Base-by-base conservation (phyloP, 2,329 filamentous ascomycete genomes). In the Microascus cirrosus region DNA sequence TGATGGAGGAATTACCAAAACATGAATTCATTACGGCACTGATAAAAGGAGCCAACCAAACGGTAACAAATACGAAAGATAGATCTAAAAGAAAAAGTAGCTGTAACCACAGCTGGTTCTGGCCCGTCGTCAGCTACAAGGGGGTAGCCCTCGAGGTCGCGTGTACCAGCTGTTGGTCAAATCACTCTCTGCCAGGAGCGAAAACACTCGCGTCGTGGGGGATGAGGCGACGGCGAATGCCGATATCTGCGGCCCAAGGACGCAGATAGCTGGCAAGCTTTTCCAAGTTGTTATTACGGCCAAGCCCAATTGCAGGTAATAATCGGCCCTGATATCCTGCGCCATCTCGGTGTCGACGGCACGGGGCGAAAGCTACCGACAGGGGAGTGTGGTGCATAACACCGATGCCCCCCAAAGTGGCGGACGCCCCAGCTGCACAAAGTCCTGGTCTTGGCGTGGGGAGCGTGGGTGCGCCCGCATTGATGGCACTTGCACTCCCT, bases 41-140 rank as follows among this genome's bases (percentile, higher is more conserved):
- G 36, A 39, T 18, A 39, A 39, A 39, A 12, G 36, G 3, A 13
- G 36, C 12, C 12, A 39, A 39, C 36, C 36, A 39, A 39, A 18
- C 4, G 15, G 2, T n/a, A n/a, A 48, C 13, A 5, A 22, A 48
- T 4, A n/a, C 15, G n/a, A 48, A 20, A 48, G 8, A 48, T 24
- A 50, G 28, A 22, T 34, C 11, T 35, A 4, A n/a, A 18, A 24
- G 35, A 50, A 8, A 24, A 36, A 54, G 15, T 24, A 52, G 10
- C 76, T 80, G 76, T 80, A 71, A 75, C 77, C 78, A 78, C 77
- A 78, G 76, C 77, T 78, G 76, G 80, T 77, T 11, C 77, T 76
- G 73, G 68, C 71, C 70, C 74, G 62, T 79, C 77, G 68, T 69
- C 62, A 73, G 65, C 75, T 78, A 77, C 71, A 79, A 22, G 24